Base-by-base conservation (phyloP, 805 yeast species). In the Candida nanaspora region DNA sequence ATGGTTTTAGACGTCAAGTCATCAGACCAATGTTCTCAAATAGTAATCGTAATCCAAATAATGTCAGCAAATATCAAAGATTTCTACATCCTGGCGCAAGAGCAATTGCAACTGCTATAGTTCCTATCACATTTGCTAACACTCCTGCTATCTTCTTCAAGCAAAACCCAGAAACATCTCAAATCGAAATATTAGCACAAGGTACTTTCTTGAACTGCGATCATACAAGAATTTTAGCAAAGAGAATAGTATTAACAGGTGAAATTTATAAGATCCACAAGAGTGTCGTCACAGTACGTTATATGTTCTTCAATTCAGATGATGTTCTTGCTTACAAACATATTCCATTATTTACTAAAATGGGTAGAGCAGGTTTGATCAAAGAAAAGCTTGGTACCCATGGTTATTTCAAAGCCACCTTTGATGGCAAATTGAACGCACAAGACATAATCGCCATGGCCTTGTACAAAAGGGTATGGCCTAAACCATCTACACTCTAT, bases 321-420 rank as follows among this genome's bases (percentile, higher is more conserved):
- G 99, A 93, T 59, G 84, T 94, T 49, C 76, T 76, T 49, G 85
- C 85, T 78, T 93, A 82, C 74, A 86, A 85, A 65, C 82, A 89
- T 4, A 83, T 93, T 50, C 98, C 98, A 33, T 67, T 93, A 45
- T 93, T 87, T 63, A 89, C 98, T 33, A 87, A 86, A 61, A 74
- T 81, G 53, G 99, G 98, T 38, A 80, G 97, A 62, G 73, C 88
- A 18, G 99, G 99, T 41, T 84, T 84, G 62, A 91, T 94, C 59
- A 91, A 86, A 63, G 97, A 91, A 61, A 78, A 89, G 57, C 72
- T 93, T 68, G 99, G 99, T 66, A 93, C 98, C 2, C 98, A 93
- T 60, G 99, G 99, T 47, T 87, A 91, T 69, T 89, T 83, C 76
- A 93, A 93, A 67, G 96, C 97, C 20, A 83, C 85, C 8, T 93